Evolutionary conservation across 495 filamentous ascomycete genomes (phyloP), one percentile per base, ranked within the genome.

Genomic region (Sporormia fimetaria): DNA sequence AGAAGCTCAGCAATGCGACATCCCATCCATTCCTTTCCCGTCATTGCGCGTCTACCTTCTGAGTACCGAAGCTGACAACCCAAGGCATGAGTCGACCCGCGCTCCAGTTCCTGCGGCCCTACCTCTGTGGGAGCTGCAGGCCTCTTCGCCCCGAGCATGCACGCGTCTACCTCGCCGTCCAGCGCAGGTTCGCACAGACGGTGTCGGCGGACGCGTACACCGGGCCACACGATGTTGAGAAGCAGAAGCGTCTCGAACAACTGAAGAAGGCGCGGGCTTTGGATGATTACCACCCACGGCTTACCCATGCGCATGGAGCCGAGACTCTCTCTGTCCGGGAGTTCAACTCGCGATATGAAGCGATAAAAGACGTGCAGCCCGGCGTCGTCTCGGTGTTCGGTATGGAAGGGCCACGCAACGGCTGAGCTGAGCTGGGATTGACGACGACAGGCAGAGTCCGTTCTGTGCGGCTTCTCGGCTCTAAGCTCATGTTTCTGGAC

Each of bases 401-500:
- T 56, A 53, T 18, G 36, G 5, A 21, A 26, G 2, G 11, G 36
- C 12, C 23, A 28, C 4, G 10, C 4, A 24, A 12, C 7, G 6
- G 16, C 14, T 23, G 24, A 50, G 42, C 16, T 65, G 54, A 39
- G 25, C 21, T 7, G 24, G 20, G 36, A 6, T 48, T 73, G 35
- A 58, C 33, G 8, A 40, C 18, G 31, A 6, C 37, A 83, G 80
- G 80, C 65, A 81, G 80, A 57, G 67, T 84, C 47, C 67, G 58
- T 60, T 70, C 68, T 33, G 64, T 65, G 51, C 74, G 73, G 57
- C 66, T 63, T 43, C 67, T 68, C 36, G 76, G 72, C 40, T 75
- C 70, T 52, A 83, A 81, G 63, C 76, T 98, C 57, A 67, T 81
- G 29, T 98, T 98, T 61, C 62, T 94, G 49, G 80, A 88, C 61